Evolutionary conservation across 73 alveolate genomes (phyloP).

Genomic region (Paramecium pentaurelia): DNA sequence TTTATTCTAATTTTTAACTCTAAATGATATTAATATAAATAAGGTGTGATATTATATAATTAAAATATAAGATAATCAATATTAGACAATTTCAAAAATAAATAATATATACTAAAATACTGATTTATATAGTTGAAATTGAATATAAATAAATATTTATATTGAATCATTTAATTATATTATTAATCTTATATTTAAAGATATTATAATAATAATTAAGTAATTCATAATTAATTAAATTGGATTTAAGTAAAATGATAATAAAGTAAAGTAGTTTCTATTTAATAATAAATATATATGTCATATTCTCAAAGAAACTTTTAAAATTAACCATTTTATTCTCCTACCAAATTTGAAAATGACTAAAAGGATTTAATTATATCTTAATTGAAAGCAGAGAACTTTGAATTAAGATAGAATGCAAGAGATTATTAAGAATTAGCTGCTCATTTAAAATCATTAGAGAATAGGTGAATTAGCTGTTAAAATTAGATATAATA

Average conservation of each 20-base stretch:
- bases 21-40: too few species aligned
- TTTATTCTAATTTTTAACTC: too few species aligned
- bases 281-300: not conserved
- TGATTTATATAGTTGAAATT: too few species aligned
- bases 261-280: not conserved
- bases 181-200: not conserved
- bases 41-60: too few species aligned
- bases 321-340: slow-evolving; percentile 1
- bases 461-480: slow-evolving; percentile 16
- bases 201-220: not conserved
- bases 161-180: too few species aligned
- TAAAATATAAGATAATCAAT: too few species aligned
- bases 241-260: not conserved
- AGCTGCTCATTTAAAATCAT: slow-evolving; percentile 23
- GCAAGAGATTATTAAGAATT: slow-evolving; percentile 54
- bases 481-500: slow-evolving; percentile 27
- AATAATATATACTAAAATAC: too few species aligned
- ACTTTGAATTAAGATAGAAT: slow-evolving; percentile 51
- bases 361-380: slow-evolving; percentile 49
- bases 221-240: not conserved
- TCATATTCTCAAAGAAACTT: slow-evolving; percentile 8
- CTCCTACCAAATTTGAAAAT: slow-evolving; percentile 50
- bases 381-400: slow-evolving; percentile 48
- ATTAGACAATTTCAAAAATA: too few species aligned
- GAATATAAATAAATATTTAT: too few species aligned